Evolutionary conservation across 257 asterid genomes (phyloP), one percentile per base, ranked within the genome.

Genomic region (Ilex aquifolium): DNA sequence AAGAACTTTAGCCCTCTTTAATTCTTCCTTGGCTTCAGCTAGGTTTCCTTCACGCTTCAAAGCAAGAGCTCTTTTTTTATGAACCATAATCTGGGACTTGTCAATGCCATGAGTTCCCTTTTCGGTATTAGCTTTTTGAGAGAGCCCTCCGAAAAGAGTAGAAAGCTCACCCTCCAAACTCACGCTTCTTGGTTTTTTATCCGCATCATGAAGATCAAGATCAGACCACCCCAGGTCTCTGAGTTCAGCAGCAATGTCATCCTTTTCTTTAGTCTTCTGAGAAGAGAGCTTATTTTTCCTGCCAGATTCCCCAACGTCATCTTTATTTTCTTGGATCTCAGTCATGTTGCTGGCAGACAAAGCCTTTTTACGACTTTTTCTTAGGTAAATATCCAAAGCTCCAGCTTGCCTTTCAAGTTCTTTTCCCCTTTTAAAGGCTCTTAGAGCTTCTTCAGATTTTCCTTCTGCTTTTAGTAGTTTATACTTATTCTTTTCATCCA

Each of bases 161-260:
- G 93, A 82, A 59, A 90, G 88, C 73, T 93, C 99, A 67, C 99
- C 87, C 76, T 90, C 99, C 74, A 90, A 57, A 65, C 80, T 76
- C 76, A 81, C 32, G 44, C 70, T 69, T 49, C 78, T 82, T 2
- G 95, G 85, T 76, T 56, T 79, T 68, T 77, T 87, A 42, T 82
- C 92, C 52, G 82, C 72, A 52, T 65, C 78, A 57, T 56, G 88
- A 60, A 93, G 80, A 72, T 93, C 97, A 70, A 70, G 48, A 72
- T 90, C 99, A n/a, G 96, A 87, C 97, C 99, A 93, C 64, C 99
- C 99, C 74, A 93, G 67, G 65, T 85, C 95, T 83, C 77, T 90
- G 60, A 93, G 95, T 60, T 87, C 97, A 62, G 90, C 62, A 50
- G 91, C 82, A 72, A 93, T 77, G 76, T 93, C 95, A 63, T 90